These are phyloP conservation scores for Trichosporon sp. DNA, from an alignment of 1,284 basidiomycete species.

Conservation along the genomic window DNA sequence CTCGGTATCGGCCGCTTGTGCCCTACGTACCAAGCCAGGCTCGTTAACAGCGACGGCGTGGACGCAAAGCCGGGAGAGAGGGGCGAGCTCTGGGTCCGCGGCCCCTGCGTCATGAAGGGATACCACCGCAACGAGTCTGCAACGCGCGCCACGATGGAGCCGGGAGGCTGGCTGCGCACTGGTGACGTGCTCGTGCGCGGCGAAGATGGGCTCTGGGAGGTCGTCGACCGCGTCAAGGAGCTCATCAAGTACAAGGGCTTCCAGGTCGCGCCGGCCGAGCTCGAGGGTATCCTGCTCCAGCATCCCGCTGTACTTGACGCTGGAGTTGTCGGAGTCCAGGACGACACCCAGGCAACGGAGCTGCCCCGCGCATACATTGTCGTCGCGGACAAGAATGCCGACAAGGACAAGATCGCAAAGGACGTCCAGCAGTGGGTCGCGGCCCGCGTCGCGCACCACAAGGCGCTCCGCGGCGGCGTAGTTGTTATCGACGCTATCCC, in stretches of 20 bases:
- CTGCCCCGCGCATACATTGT: conserved; percentile 11
- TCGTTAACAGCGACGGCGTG: conserved; percentile 53
- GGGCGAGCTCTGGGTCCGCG: conserved; percentile 76
- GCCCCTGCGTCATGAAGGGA: conserved; percentile 55
- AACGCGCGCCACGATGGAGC: conserved; percentile 5
- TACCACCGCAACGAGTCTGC: conserved; percentile 8
- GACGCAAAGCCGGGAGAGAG: conserved; percentile 54
- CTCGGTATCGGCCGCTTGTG: conserved; percentile 60
- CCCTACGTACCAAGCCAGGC: conserved; percentile 68
- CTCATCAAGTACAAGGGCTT: conserved; percentile 68
- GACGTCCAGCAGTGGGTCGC: conserved; percentile 56
- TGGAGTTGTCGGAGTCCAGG: conserved; percentile 65
- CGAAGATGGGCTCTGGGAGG: conserved; percentile 54
- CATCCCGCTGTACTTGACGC: conserved; percentile 65
- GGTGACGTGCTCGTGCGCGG: conserved; percentile 67
- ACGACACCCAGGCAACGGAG: conserved; percentile 57
- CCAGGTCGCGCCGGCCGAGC: conserved; percentile 72
- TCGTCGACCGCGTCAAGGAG: conserved; percentile 59
- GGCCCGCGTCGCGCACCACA: conserved; percentile 52
- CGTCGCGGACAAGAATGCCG: too few relatives aligned
- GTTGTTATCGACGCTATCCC: conserved; percentile 50
- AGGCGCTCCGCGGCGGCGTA: conserved; percentile 51
- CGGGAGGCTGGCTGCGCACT: conserved; percentile 69
- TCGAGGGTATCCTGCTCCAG: conserved; percentile 65
- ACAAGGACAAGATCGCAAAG: conserved; percentile 41